phyloP scores from a whole-genome alignment of 2,329 filamentous ascomycete species.

The Nemania sp. region DNA sequence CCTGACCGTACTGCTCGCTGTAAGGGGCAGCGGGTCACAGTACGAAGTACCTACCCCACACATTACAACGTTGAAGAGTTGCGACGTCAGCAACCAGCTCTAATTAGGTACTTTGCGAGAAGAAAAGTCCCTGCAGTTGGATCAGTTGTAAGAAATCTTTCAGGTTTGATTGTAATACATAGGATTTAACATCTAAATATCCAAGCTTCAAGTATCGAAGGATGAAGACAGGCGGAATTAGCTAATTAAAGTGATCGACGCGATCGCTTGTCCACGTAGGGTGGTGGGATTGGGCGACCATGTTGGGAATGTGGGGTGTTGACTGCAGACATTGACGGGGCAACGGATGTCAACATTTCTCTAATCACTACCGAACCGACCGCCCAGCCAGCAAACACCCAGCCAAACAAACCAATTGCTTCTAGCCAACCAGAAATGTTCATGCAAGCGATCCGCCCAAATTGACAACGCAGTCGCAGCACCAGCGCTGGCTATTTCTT shows the following conservation, averaged over 20 bases:
- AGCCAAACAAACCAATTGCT: conserved; percentile 14
- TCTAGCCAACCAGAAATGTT: conserved; percentile 15
- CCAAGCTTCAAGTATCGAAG: not conserved
- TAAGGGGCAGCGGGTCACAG: not conserved
- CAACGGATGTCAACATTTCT: conserved; percentile 35
- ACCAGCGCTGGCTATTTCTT: not conserved
- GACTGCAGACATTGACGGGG: conserved; percentile 25
- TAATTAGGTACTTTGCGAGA: not conserved
- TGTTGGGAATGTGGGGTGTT: not conserved
- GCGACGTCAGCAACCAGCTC: not conserved
- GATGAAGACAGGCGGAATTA: not conserved
- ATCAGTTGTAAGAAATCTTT: too few relatives aligned
- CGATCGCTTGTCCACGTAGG: conserved; percentile 5
- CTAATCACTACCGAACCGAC: conserved; percentile 12
- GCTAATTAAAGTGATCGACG: not conserved
- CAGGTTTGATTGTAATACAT: too few relatives aligned
- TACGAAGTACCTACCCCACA: too few relatives aligned
- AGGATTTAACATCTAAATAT: not conserved
- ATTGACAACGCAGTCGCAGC: conserved; percentile 18
- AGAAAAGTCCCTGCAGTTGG: too few relatives aligned
- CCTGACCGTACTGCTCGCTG: too few relatives aligned
- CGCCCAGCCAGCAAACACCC: conserved; percentile 12
- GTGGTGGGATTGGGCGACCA: conserved; percentile 10
- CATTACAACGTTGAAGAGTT: conserved; percentile 1
- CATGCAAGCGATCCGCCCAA: too few relatives aligned